A percentile compares a stretch with the other conserved stretches of the same genome.
phyloP scores from a whole-genome alignment of 495 filamentous ascomycete species.

The Poronia punctata region DNA sequence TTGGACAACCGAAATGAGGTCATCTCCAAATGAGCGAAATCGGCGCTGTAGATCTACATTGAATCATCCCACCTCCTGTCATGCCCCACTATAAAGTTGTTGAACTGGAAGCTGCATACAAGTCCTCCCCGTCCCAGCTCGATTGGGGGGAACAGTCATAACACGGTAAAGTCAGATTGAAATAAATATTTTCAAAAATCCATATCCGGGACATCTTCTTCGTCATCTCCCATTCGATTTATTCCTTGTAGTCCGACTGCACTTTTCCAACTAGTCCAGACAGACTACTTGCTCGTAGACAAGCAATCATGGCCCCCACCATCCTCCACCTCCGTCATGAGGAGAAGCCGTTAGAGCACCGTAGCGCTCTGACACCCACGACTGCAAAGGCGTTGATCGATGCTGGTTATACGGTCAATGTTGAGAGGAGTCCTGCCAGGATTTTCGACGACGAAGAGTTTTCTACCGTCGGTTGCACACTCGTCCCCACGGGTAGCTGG shows the following conservation, averaged over 20 bases:
- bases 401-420: constrained; percentile 75
- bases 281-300: background rate
- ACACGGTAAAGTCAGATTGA: too few species aligned
- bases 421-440: constrained; percentile 71
- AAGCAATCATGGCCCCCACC: constrained; percentile 22
- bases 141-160: too few species aligned
- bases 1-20: too few species aligned
- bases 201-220: too few species aligned
- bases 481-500: constrained; percentile 84
- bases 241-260: too few species aligned
- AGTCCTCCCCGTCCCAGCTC: too few species aligned
- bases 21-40: constrained; percentile 1
- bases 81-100: constrained; percentile 5
- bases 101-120: too few species aligned
- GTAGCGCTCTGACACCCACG: constrained; percentile 48
- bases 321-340: constrained; percentile 40
- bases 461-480: constrained; percentile 55
- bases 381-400: constrained; percentile 73
- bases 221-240: too few species aligned
- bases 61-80: constrained; percentile 7
- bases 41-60: background rate
- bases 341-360: constrained; percentile 53
- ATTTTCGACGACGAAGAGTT: constrained; percentile 78
- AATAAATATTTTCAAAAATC: too few species aligned
- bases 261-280: too few species aligned